Base-by-base conservation (phyloP, 164 flowering plant species). In the Tetrastigma voinierianum region DNA sequence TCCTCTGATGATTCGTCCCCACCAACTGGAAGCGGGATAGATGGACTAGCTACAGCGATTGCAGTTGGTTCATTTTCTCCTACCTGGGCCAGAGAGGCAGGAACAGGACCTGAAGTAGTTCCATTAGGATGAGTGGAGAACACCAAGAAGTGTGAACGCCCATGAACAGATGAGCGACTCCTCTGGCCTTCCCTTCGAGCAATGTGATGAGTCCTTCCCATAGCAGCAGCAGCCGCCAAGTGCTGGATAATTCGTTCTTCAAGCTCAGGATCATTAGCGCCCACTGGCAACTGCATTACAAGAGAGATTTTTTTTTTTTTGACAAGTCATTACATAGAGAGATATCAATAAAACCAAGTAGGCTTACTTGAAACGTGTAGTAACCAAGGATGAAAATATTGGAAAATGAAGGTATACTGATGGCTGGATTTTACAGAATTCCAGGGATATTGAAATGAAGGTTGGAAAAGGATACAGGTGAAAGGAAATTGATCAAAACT, bases 181-280 rank as follows among this genome's bases (percentile, higher is more conserved):
- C 96, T 80, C 11, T 85, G 89, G 61, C 88, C 85, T 61, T 89
- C 96, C 76, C 97, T 86, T 77, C 96, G 72, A 56, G 84, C 79
- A 57, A 84, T 64, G 51, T 87, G 97, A 19, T 83, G 93, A 57
- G 87, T 73, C 77, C 97, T 86, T 10, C 97, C 96, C 96, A 86
- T 89, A 54, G 98, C 98, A 70, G 97, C 96, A 60, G 98, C 96
- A 67, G 98, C 97, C 66, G 96, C 96, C 76, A 93, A 77, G 78
- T 90, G 97, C 82, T 89, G 98, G 59, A 93, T 83, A 53, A 93
- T 90, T 15, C 87, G 93, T 70, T 89, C 94, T 73, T 93, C 97
- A 67, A 93, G 89, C 51, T 90, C 98, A 68, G 87, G 68, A 78
- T 86, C 87, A 81, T 75, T 82, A 59, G 80, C 77, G 61, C 88